Evolutionary conservation across 139 green algal genomes (phyloP).

Genomic region (Eudorina sp.): DNA sequence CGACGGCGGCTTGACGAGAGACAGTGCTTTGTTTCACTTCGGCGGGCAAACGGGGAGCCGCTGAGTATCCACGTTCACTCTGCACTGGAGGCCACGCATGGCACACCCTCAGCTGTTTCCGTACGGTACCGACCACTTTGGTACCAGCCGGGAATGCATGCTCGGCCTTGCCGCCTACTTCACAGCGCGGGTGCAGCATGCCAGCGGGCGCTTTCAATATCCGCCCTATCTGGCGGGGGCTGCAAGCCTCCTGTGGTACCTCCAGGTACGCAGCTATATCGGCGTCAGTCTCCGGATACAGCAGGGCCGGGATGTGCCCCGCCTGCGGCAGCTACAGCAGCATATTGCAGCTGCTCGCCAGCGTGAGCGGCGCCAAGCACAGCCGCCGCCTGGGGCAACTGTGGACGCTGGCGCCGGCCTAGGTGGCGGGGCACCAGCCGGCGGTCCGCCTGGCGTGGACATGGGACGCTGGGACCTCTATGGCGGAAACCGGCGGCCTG

Average conservation of each 20-base stretch:
- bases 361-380: neutral
- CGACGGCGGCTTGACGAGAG: neutral
- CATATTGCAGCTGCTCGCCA: neutral
- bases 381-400: neutral
- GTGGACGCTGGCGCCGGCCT: neutral
- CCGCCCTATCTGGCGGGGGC: conserved; percentile 8
- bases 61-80: neutral
- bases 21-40: neutral
- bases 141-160: neutral
- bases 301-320: neutral
- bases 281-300: neutral
- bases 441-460: neutral
- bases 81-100: neutral
- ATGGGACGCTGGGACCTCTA: neutral
- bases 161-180: conserved; percentile 11
- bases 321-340: neutral
- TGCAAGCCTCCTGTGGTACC: neutral
- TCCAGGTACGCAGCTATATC: neutral
- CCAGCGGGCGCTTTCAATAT: neutral
- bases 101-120: neutral
- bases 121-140: neutral
- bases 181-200: conserved; percentile 1
- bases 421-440: neutral
- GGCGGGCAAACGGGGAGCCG: neutral
- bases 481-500: too few relatives aligned